Evolutionary conservation across 129 eudicot species (phyloP).

Genomic region (Scalesia atractyloides): DNA sequence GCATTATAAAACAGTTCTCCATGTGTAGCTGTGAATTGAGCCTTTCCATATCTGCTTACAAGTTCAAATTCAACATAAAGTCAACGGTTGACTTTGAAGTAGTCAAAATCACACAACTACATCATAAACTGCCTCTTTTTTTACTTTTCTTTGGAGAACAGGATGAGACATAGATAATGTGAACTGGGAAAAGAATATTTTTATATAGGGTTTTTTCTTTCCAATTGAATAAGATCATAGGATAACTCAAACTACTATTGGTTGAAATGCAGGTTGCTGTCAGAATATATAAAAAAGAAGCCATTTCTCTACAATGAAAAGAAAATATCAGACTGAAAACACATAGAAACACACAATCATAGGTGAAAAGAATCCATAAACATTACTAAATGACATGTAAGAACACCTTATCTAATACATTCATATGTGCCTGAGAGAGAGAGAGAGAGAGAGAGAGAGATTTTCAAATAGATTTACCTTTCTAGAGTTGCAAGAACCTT

Average conservation of each 20-base stretch:
- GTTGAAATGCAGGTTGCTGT: too few relatives aligned
- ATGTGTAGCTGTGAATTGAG: slow-evolving; percentile 87
- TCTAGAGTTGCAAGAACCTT: slow-evolving; percentile 25
- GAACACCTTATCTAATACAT: not conserved
- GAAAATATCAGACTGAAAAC: too few relatives aligned
- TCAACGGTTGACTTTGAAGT: not conserved
- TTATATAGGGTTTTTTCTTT: too few relatives aligned
- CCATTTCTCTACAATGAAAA: too few relatives aligned
- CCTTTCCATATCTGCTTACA: slow-evolving; percentile 57
- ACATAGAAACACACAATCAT: too few relatives aligned
- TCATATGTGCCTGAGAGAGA: not conserved
- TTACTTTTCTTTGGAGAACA: not conserved
- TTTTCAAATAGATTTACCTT: not conserved
- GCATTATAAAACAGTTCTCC: slow-evolving; percentile 90
- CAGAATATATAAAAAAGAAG: not conserved
- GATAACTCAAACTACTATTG: too few relatives aligned
- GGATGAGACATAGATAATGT: slow-evolving; percentile 17
- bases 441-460: not conserved
- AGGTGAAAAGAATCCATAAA: not conserved
- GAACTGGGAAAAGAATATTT: not conserved
- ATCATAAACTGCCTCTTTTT: not conserved
- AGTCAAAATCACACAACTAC: not conserved
- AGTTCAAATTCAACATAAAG: not conserved
- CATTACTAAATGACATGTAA: not conserved
- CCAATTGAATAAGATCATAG: too few relatives aligned